Evolutionary conservation across 2,329 filamentous ascomycete genomes (phyloP).

Genomic region (Xylariaceae sp.): DNA sequence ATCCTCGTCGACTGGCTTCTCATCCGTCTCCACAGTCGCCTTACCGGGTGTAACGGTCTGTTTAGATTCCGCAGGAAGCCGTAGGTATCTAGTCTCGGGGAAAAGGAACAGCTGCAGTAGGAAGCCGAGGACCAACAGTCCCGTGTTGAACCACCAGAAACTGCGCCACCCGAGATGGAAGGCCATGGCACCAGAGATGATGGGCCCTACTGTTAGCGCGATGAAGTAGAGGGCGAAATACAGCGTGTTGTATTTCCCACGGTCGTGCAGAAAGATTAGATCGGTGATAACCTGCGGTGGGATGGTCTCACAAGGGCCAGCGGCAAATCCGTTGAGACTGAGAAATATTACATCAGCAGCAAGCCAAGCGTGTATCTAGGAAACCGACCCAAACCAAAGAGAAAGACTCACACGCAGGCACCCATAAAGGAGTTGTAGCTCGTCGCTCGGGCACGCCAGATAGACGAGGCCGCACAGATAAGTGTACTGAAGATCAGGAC

Average conservation of each 20-base stretch:
- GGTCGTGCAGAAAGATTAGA: slow-evolving; percentile 29
- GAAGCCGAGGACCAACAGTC: neutral
- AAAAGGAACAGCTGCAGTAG: neutral
- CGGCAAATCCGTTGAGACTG: slow-evolving; percentile 28
- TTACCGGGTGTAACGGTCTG: neutral
- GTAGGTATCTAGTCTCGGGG: neutral
- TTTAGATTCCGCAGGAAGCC: neutral
- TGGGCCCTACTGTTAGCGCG: slow-evolving; percentile 32
- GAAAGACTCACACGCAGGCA: slow-evolving; percentile 21
- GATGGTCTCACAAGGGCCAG: slow-evolving; percentile 32
- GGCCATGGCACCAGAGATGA: slow-evolving; percentile 32
- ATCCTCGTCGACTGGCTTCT: neutral
- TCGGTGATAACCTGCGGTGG: slow-evolving; percentile 35
- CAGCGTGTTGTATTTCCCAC: slow-evolving; percentile 27
- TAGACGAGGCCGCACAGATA: slow-evolving; percentile 29
- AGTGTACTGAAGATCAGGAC: slow-evolving; percentile 29
- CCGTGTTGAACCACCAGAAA: slow-evolving; percentile 24
- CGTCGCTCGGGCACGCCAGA: slow-evolving; percentile 31
- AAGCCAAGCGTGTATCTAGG: no score
- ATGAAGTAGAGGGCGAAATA: slow-evolving; percentile 32
- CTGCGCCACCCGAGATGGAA: slow-evolving; percentile 29
- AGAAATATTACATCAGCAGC: neutral
- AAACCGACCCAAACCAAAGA: no score
- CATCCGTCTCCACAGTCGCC: neutral
- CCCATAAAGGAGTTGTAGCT: slow-evolving; percentile 30